Conservation (phyloP, 1,284 basidiomycete genomes). For the Rhodotorula sp. region DNA sequence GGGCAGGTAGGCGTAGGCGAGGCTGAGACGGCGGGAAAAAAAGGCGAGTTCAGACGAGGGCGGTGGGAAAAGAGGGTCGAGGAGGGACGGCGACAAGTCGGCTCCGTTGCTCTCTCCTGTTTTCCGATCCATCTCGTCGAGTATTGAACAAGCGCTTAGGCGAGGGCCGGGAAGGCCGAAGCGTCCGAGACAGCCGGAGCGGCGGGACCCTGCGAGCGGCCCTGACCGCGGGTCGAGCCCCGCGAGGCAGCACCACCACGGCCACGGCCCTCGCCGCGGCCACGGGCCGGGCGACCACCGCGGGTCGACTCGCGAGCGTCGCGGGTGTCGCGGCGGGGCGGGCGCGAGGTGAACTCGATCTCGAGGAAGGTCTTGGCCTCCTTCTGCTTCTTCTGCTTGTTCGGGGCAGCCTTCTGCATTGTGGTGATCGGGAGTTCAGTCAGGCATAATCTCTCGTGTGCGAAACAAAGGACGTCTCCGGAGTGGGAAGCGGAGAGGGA, state of each 20-base stretch:
- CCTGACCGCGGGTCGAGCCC: conserved; percentile 16
- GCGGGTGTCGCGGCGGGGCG: conserved; percentile 23
- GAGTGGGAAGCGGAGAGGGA: conserved; percentile 1
- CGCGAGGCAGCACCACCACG: conserved; percentile 36
- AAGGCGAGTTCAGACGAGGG: too few relatives aligned
- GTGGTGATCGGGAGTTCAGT: too few relatives aligned
- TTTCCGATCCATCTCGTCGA: too few relatives aligned
- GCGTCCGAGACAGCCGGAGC: conserved; percentile 36
- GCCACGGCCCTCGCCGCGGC: conserved; percentile 31
- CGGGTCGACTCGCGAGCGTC: conserved; percentile 17
- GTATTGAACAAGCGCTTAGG: conserved; percentile 15
- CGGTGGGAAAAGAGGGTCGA: too few relatives aligned
- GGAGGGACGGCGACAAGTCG: too few relatives aligned
- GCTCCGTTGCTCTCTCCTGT: too few relatives aligned
- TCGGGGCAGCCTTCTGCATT: conserved; percentile 34
- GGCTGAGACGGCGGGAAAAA: too few relatives aligned
- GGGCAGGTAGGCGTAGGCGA: too few relatives aligned
- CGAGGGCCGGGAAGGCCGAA: conserved; percentile 39
- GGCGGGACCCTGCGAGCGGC: conserved; percentile 12
- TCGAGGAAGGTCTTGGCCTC: conserved; percentile 44
- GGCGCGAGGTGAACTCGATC: conserved; percentile 37
- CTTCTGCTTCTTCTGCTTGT: conserved; percentile 42
- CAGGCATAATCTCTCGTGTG: too few relatives aligned
- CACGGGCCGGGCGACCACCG: conserved; percentile 26
- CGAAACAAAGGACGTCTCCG: too few relatives aligned